Base-by-base conservation (phyloP, 768 basidiomycete species). In the Collybia nuda region DNA sequence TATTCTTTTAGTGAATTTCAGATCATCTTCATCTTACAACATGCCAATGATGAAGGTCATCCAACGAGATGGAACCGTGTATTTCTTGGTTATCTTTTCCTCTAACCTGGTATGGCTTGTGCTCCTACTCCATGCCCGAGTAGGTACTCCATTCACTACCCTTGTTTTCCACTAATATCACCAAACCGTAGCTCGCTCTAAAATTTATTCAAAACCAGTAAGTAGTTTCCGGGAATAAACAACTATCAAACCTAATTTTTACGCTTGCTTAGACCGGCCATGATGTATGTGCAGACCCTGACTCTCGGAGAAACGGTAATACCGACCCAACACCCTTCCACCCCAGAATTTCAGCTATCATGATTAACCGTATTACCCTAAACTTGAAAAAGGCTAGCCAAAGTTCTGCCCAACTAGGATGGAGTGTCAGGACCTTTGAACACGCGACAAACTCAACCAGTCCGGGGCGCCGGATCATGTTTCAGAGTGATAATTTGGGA, bases 61-160 rank as follows among this genome's bases (percentile, higher is more conserved):
- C 17, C 50, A 52, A 26, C 52, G 55, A 2, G 59, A 61, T n/a
- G 59, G 59, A 1, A 29, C 56, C 4, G 11, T 61, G 8, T 61
- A 58, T 24, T 61, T 61, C 44, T 54, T 58, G 8, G 55, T 58
- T 14, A 50, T 61, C 6, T 61, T 61, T 18, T 58, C 59, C 0
- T 58, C 57, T 7, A 60, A 60, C 35, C 51, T 58, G 23, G 44
- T 56, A 2, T 61, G 59, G 59, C 52, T 58, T n/a, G 47, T 58
- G 1, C 50, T 58, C 14, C 17, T 54, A 0, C 40, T 61, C 7
- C 39, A 58, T 21, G 57, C 52, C 28, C 58, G 48, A 6, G 57
- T 56, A 22, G 40, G 52, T n/a, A 22, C 21, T 19, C 37, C 15
- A 15, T 2, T 19, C 24, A 26, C 7, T 26, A 26, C 7, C 7